Base-by-base conservation (phyloP, 495 filamentous ascomycete species). In the Penicillium flavigenum region DNA sequence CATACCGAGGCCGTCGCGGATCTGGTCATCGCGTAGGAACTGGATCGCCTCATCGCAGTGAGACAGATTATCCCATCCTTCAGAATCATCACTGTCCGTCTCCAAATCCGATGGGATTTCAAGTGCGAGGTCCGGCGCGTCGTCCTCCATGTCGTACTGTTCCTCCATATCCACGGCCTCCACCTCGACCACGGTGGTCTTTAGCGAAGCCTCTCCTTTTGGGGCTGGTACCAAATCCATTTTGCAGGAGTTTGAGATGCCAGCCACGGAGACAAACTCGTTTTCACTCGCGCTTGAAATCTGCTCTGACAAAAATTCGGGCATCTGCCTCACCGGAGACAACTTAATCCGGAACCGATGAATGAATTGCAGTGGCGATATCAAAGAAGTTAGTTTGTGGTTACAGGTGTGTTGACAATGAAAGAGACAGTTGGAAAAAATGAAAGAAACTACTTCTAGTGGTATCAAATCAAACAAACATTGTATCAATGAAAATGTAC, bases 11-110 rank as follows among this genome's bases (percentile, higher is more conserved):
- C 81, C 78, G 56, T 77, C 76, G 50, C 82, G 80, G 44, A 86
- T 76, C 49, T 82, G 80, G 42, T 87, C 83, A 38, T 88, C 84
- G 44, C 78, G 77, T 32, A 86, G 69, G 48, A 86, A 76, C 54
- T 87, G 85, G 38, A 92, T 71, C 17, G 83, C 77, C 60, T 89
- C 87, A 47, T 86, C 85, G 60, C 84, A 87, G 7, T 91, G 68
- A 22, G 88, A 90, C 47, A 85, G 78, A 6, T 77, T 79, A 57
- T 89, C 87, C 85, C 85, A 88, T 11, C 78, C 80, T 46, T 87
- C 86, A 29, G 84, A 80, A 29, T 84, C 84, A 49, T 83, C 83
- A 50, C 85, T 83, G 55, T 81, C 81, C 17, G 85, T 80, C 49
- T 86, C 82, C 19, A 83, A 76, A 48, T 73, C 68, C 2, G 75